Evolutionary conservation across 257 asterid species (phyloP).

Genomic region (Handroanthus guayacan): DNA sequence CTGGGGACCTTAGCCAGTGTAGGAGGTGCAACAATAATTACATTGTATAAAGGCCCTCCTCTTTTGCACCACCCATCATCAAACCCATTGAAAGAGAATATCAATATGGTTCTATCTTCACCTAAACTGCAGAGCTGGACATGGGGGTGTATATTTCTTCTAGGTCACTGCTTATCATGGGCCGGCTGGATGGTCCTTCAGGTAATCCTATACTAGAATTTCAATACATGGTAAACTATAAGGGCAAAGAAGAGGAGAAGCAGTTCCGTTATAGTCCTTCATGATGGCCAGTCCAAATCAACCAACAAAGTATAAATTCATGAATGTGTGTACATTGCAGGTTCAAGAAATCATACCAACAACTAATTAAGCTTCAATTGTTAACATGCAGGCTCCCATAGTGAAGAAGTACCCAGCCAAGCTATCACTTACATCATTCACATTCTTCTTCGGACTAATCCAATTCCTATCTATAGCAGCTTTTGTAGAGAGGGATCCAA

Average conservation of each 20-base stretch:
- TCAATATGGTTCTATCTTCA: slow-evolving; percentile 31
- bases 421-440: slow-evolving; percentile 83
- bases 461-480: slow-evolving; percentile 86
- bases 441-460: slow-evolving; percentile 81
- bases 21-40: slow-evolving; percentile 80
- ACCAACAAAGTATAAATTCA: no score
- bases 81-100: slow-evolving; percentile 36
- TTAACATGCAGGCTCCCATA: slow-evolving; percentile 72
- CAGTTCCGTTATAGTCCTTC: no score
- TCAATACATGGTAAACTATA: no score
- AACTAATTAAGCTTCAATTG: slow-evolving; percentile 24
- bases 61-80: slow-evolving; percentile 44
- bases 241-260: no score
- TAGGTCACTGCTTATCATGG: slow-evolving; percentile 91
- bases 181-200: slow-evolving; percentile 96
- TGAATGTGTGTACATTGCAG: no score
- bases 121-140: slow-evolving; percentile 66
- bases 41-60: slow-evolving; percentile 84
- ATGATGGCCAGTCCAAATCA: no score
- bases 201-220: slow-evolving; percentile 38
- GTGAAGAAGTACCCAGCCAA: slow-evolving; percentile 89
- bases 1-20: slow-evolving; percentile 79
- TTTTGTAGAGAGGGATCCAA: slow-evolving; percentile 71
- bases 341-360: background rate
- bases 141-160: slow-evolving; percentile 76